These are phyloP conservation scores for Yamadazyma dushanensis DNA, from an alignment of 1,139 yeast genomes.

Conservation along the genomic window DNA sequence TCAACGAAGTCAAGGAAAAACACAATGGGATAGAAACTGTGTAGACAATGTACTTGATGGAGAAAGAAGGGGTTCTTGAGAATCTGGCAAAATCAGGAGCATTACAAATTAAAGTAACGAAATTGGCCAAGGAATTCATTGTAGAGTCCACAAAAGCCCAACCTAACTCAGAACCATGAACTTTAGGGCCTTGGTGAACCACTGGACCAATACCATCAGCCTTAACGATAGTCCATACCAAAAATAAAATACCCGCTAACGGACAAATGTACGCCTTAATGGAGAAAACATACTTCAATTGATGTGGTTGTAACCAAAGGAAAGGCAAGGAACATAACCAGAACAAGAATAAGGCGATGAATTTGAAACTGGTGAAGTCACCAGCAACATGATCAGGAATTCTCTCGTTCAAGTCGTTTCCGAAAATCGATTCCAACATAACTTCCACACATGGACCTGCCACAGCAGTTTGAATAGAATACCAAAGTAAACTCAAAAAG, in stretches of 20 bases:
- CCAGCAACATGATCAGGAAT: slow-evolving; percentile 54
- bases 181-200: slow-evolving; percentile 48
- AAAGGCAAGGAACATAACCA: slow-evolving; percentile 79
- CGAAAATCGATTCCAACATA: slow-evolving; percentile 68
- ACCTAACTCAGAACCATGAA: slow-evolving; percentile 61
- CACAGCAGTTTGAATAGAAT: slow-evolving; percentile 77
- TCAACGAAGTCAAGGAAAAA: slow-evolving; percentile 77
- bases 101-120: slow-evolving; percentile 82
- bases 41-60: slow-evolving; percentile 45
- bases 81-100: slow-evolving; percentile 91
- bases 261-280: slow-evolving; percentile 77
- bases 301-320: slow-evolving; percentile 78
- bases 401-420: slow-evolving; percentile 49
- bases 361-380: slow-evolving; percentile 60
- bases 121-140: slow-evolving; percentile 80
- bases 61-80: slow-evolving; percentile 50
- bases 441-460: slow-evolving; percentile 82
- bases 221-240: slow-evolving; percentile 77
- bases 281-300: slow-evolving; percentile 78
- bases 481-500: slow-evolving; percentile 84
- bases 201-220: slow-evolving; percentile 76
- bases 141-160: slow-evolving; percentile 84
- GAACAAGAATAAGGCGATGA: slow-evolving; percentile 73
- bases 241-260: slow-evolving; percentile 74
- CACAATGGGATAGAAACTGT: slow-evolving; percentile 70